Percentiles rank a stretch among this genome's conserved stretches.
Evolutionary conservation across 2,329 filamentous ascomycete species (phyloP).

Genomic region (Aureobasidium subglaciale): DNA sequence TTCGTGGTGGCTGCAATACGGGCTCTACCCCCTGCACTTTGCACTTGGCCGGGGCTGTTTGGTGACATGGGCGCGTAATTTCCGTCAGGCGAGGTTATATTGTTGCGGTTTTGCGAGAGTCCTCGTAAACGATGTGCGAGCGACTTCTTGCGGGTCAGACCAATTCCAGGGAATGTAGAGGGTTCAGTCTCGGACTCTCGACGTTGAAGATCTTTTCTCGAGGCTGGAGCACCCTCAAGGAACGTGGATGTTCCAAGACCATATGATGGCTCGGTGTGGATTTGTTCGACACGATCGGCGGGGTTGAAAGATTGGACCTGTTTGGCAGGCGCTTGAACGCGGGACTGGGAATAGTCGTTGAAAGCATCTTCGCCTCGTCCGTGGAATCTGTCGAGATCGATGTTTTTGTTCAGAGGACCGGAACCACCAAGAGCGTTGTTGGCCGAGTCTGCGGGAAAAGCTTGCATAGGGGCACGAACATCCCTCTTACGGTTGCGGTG

Average conservation of each 20-base stretch:
- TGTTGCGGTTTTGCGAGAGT: slow-evolving; percentile 63
- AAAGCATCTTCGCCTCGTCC: slow-evolving; percentile 82
- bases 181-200: slow-evolving; percentile 60
- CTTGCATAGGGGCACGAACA: slow-evolving; percentile 85
- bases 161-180: slow-evolving; percentile 37
- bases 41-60: slow-evolving; percentile 17
- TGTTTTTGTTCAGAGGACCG: slow-evolving; percentile 71
- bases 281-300: slow-evolving; percentile 56
- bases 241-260: slow-evolving; percentile 93
- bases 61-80: slow-evolving; percentile 35
- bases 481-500: slow-evolving; percentile 83
- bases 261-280: slow-evolving; percentile 76
- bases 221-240: slow-evolving; percentile 85
- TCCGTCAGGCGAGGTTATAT: slow-evolving; percentile 44
- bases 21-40: slow-evolving; percentile 38
- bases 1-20: slow-evolving; percentile 26
- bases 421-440: slow-evolving; percentile 89
- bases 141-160: slow-evolving; percentile 85
- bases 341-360: slow-evolving; percentile 61
- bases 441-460: slow-evolving; percentile 83
- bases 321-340: slow-evolving; percentile 21
- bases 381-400: slow-evolving; percentile 83
- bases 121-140: slow-evolving; percentile 85
- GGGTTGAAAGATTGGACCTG: slow-evolving; percentile 55
- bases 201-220: slow-evolving; percentile 68